A percentile compares a stretch with the other conserved stretches of the same genome.
phyloP scores from a whole-genome alignment of 306 rosid genomes.

The Prosopis cineraria region DNA sequence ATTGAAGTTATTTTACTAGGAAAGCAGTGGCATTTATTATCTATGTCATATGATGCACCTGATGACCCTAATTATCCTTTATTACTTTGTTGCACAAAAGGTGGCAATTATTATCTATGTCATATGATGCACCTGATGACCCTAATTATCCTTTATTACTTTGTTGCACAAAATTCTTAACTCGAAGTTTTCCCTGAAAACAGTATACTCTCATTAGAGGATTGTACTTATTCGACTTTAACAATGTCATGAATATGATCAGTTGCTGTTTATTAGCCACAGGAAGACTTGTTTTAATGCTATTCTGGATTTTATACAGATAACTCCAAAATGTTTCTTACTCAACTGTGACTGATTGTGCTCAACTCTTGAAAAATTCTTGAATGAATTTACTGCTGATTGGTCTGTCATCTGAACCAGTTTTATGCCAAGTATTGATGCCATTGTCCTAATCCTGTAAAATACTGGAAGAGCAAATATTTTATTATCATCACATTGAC shows the following conservation, averaged over 20 bases:
- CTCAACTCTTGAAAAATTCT: conserved; percentile 2
- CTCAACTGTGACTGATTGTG: background rate
- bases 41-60: background rate
- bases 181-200: conserved; percentile 2
- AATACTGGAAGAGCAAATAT: conserved; percentile 21
- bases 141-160: conserved; percentile 1
- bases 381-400: conserved; percentile 13
- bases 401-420: conserved; percentile 23
- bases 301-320: background rate
- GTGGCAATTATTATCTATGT: background rate
- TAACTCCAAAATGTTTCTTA: background rate
- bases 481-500: conserved; percentile 29
- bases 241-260: background rate
- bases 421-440: background rate
- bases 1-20: background rate
- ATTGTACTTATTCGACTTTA: background rate
- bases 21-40: background rate
- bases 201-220: background rate
- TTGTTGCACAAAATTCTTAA: conserved; percentile 9
- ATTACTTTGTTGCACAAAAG: conserved; percentile 18
- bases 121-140: background rate
- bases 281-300: background rate
- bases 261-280: conserved; percentile 1
- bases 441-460: conserved; percentile 5
- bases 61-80: background rate